Evolutionary conservation across 106 monocot genomes (phyloP).

Genomic region (Phalaenopsis equestris): DNA sequence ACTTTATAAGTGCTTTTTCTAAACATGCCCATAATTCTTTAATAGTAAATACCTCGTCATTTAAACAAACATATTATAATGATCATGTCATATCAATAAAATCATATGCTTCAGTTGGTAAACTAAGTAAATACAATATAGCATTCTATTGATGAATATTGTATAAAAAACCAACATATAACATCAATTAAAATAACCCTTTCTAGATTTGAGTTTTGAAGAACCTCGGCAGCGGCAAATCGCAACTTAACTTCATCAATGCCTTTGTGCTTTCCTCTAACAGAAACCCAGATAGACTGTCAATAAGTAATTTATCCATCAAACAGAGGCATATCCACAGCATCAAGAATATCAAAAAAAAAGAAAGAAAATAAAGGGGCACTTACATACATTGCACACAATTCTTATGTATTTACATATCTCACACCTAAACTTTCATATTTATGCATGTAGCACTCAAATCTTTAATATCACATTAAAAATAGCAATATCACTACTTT

Average conservation of each 20-base stretch:
- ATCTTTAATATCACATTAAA: too few species aligned
- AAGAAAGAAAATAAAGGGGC: too few species aligned
- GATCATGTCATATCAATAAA: neutral
- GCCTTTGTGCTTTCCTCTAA: slow-evolving; percentile 76
- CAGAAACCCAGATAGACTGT: slow-evolving; percentile 89
- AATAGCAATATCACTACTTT: too few species aligned
- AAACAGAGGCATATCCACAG: neutral
- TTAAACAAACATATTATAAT: neutral
- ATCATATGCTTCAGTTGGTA: neutral
- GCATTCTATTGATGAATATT: neutral
- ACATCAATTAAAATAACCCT: neutral
- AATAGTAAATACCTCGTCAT: neutral
- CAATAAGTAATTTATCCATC: slow-evolving; percentile 4
- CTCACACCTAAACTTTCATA: too few species aligned
- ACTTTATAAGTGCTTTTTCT: neutral
- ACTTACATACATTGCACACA: too few species aligned
- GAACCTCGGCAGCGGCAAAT: slow-evolving; percentile 92
- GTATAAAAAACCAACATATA: neutral
- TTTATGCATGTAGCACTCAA: too few species aligned
- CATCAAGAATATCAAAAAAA: neutral
- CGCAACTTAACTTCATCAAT: slow-evolving; percentile 83
- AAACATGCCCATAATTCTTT: neutral
- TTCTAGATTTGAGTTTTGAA: slow-evolving; percentile 5
- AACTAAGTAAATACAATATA: neutral
- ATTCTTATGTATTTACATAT: too few species aligned